These are phyloP conservation scores for Peronospora tabacina DNA, from an alignment of 352 stramenopile species.

Conservation along the genomic window DNA sequence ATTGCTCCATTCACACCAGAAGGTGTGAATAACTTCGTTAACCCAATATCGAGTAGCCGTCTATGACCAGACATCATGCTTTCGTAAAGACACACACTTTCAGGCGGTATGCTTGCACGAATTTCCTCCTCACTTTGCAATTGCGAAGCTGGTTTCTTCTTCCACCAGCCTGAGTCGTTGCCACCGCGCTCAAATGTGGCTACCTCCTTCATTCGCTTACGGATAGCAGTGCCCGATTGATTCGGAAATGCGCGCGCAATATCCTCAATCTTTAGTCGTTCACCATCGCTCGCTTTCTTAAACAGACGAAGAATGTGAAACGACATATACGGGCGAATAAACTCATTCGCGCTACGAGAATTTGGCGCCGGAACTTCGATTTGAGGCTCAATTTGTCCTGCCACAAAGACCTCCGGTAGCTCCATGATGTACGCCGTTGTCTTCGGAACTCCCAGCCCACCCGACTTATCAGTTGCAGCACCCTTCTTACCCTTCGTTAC, in stretches of 20 bases:
- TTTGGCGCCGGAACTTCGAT: constrained; percentile 79
- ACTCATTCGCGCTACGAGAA: constrained; percentile 72
- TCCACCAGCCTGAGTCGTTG: constrained; percentile 80
- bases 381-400: constrained; percentile 74
- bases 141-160: constrained; percentile 57
- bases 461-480: constrained; percentile 18
- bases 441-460: constrained; percentile 36
- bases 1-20: constrained; percentile 67
- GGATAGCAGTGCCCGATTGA: constrained; percentile 70
- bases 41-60: constrained; percentile 62
- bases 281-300: constrained; percentile 72
- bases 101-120: constrained; percentile 57
- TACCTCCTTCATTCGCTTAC: constrained; percentile 83
- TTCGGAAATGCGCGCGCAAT: constrained; percentile 75
- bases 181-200: constrained; percentile 79
- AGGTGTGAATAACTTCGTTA: constrained; percentile 76
- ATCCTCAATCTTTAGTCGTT: constrained; percentile 79
- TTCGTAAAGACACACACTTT: constrained; percentile 81
- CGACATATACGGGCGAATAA: constrained; percentile 83
- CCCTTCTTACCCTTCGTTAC: constrained; percentile 73
- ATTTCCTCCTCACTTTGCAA: constrained; percentile 75
- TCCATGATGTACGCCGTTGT: constrained; percentile 75
- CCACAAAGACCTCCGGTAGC: constrained; percentile 64
- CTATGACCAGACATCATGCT: constrained; percentile 85
- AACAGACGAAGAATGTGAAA: constrained; percentile 81